Base-by-base conservation (phyloP, 148 eudicot species). In the Camellia sinensis region DNA sequence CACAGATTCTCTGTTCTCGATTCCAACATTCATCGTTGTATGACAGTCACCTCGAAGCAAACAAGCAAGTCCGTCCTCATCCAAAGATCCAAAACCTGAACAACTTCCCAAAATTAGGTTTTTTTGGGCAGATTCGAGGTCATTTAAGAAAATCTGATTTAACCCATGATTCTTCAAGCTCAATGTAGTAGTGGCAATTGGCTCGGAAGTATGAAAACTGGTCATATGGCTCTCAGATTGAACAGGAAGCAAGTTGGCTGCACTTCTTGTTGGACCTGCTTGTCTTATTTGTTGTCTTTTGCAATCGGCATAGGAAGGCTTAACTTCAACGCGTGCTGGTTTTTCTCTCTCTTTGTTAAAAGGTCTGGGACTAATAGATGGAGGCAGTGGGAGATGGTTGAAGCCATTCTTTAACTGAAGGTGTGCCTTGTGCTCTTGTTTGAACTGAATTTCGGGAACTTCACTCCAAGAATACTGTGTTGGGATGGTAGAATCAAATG, bases 31-130 rank as follows among this genome's bases (percentile, higher is more conserved):
- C 79, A 82, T 80, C 37, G 1, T 29, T 19, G 84, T 72, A 44
- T 75, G 65, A 57, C 71, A 76, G 22, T 85, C 90, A 60, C 86
- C 87, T 83, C 85, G 93, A 79, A 86, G 73, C 84, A 85, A 86
- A 80, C 69, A 86, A 78, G 81, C 54, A 21, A 75, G 66, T 29
- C 84, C 54, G 48, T 91, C 88, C 62, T 82, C 91, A 18, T 86
- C 83, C 67, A 79, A 78, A 46, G 86, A 78, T 79, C 85, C 85
- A 54, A 87, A 60, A 41, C 82, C 79, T 12, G 87, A 85, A 65
- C 80, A 88, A 67, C 84, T 77, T 71, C 80, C 87, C 12, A 82
- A 13, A 48, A 74, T 63, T 37, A 82, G 82, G 81, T 83, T 90
- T 85, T 74, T 73, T 67, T 62, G 83, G 40, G 80, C 86, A 61